phyloP scores from a whole-genome alignment of 495 filamentous ascomycete genomes.

The Penicillium verhagenii region DNA sequence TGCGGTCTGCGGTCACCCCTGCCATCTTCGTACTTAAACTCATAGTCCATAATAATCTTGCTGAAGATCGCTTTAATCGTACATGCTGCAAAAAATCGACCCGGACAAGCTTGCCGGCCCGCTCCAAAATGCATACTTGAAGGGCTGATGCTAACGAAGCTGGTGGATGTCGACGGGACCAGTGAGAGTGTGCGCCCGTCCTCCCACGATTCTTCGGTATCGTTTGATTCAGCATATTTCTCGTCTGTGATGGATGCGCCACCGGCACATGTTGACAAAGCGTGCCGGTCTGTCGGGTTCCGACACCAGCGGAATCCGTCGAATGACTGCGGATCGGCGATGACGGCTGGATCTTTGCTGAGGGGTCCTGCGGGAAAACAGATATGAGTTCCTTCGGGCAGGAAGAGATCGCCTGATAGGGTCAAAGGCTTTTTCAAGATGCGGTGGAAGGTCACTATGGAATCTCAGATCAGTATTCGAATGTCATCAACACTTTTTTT shows the following conservation, averaged over 20 bases:
- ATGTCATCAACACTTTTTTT: neutral
- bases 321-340: constrained; percentile 25
- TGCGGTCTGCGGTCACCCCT: constrained; percentile 18
- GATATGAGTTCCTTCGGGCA: constrained; percentile 32
- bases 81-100: constrained; percentile 55
- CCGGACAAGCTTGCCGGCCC: constrained; percentile 47
- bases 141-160: constrained; percentile 23
- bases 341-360: constrained; percentile 26
- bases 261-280: neutral
- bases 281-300: constrained; percentile 17
- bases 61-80: constrained; percentile 58
- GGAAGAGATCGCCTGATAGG: constrained; percentile 27
- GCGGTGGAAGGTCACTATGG: constrained; percentile 30
- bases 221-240: neutral
- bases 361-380: constrained; percentile 36
- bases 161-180: constrained; percentile 6
- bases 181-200: neutral
- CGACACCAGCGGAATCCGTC: constrained; percentile 39
- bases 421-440: constrained; percentile 24
- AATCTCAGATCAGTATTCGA: neutral
- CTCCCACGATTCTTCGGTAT: neutral
- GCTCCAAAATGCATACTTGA: constrained; percentile 36
- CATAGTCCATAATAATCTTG: constrained; percentile 52
- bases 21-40: constrained; percentile 39
- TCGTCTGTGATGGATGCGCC: neutral